These are phyloP conservation scores for Phialophora chinensis DNA, from an alignment of 2,329 filamentous ascomycete species.

Conservation along the genomic window DNA sequence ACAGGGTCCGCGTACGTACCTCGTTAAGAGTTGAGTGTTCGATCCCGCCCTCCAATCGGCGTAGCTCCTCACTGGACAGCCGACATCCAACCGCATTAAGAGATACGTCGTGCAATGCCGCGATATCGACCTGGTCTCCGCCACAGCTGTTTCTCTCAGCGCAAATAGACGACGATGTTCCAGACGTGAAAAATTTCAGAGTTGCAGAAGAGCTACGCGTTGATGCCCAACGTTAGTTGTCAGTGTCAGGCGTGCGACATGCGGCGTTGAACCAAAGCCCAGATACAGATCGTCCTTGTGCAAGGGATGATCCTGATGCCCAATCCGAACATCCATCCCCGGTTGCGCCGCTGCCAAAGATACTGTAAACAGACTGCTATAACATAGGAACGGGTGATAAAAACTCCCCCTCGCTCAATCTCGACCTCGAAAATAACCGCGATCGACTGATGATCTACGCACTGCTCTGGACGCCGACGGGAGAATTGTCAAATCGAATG, in stretches of 20 bases:
- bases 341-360: constrained; percentile 13
- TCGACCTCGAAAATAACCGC: constrained; percentile 3
- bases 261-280: neutral
- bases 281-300: constrained; percentile 21
- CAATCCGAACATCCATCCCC: constrained; percentile 27
- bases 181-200: constrained; percentile 2
- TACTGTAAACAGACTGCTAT: constrained; percentile 17
- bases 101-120: neutral
- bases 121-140: neutral
- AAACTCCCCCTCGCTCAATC: constrained; percentile 6
- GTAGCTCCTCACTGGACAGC: neutral
- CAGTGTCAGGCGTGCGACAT: neutral
- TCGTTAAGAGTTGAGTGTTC: neutral
- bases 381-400: constrained; percentile 1
- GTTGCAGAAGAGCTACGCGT: constrained; percentile 4
- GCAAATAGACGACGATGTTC: neutral
- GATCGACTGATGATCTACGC: constrained; percentile 20
- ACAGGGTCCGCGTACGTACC: neutral
- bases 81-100: neutral
- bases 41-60: neutral
- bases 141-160: neutral
- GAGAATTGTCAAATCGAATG: constrained; percentile 55
- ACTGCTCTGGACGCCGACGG: constrained; percentile 24
- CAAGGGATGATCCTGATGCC: constrained; percentile 32
- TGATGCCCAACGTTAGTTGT: constrained; percentile 23